Evolutionary conservation across 2,329 filamentous ascomycete species (phyloP).

Genomic region (Colletotrichum siamense): DNA sequence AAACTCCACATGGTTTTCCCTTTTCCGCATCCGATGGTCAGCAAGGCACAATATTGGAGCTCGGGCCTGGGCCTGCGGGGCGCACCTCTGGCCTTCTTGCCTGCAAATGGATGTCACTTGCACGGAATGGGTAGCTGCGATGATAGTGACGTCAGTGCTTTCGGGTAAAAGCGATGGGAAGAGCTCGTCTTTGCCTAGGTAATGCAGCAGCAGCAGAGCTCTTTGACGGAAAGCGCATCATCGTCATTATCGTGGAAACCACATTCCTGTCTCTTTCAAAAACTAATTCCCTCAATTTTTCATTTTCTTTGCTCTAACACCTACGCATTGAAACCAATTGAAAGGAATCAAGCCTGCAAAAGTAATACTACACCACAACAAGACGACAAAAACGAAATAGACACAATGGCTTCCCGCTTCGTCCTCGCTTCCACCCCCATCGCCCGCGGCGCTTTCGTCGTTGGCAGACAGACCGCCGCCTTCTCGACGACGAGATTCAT

Average conservation of each 20-base stretch:
- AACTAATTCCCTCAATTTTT: neutral
- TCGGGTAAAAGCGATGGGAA: conserved; percentile 1
- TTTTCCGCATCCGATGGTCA: neutral
- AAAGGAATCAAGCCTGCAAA: neutral
- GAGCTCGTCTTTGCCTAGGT: neutral
- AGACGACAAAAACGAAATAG: neutral
- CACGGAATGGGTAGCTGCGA: neutral
- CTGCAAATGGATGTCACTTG: conserved; percentile 1
- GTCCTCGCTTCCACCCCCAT: conserved; percentile 28
- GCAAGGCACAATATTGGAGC: neutral
- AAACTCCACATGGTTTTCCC: neutral
- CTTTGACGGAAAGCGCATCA: neutral
- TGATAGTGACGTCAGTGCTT: conserved; percentile 5
- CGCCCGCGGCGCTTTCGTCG: conserved; percentile 26
- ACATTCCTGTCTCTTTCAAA: neutral
- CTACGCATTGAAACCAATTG: neutral
- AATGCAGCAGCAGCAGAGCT: neutral
- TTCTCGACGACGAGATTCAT: conserved; percentile 33
- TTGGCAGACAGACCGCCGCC: conserved; percentile 27
- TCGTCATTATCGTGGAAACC: neutral
- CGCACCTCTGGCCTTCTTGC: neutral
- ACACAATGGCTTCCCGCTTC: conserved; percentile 30
- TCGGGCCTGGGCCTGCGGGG: neutral
- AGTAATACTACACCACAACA: neutral
- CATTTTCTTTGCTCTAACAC: neutral